Evolutionary conservation across 1,284 basidiomycete genomes (phyloP).

Genomic region (Cronartium ribicola): DNA sequence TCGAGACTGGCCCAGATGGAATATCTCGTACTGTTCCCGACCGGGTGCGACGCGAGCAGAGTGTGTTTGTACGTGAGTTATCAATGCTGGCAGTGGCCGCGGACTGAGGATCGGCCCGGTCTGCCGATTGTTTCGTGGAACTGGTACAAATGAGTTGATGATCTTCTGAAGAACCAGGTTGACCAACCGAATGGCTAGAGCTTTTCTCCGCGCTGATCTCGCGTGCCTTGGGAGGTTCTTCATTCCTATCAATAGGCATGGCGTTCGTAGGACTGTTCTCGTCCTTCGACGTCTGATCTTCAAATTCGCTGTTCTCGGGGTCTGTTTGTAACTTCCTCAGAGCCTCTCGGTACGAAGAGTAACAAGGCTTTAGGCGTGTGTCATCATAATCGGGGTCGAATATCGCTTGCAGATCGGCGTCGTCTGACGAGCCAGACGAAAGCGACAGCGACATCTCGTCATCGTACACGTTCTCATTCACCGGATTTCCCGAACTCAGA

Average conservation of each 20-base stretch:
- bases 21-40: neutral
- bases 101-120: no score
- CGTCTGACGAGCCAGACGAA: constrained; percentile 3
- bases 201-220: no score
- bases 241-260: neutral
- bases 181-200: no score
- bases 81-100: no score
- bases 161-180: neutral
- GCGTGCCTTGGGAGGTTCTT: neutral
- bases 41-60: neutral
- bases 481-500: no score
- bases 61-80: neutral
- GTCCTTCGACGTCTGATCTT: neutral
- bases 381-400: neutral
- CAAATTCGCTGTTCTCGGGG: neutral
- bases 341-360: neutral
- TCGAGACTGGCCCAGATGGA: neutral
- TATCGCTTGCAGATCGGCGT: neutral
- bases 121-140: neutral
- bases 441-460: neutral
- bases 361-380: neutral
- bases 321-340: neutral
- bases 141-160: neutral
- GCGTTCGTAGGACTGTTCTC: neutral
- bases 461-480: neutral